Evolutionary conservation across 2,329 filamentous ascomycete genomes (phyloP).

Genomic region (Pseudocercospora eumusae): DNA sequence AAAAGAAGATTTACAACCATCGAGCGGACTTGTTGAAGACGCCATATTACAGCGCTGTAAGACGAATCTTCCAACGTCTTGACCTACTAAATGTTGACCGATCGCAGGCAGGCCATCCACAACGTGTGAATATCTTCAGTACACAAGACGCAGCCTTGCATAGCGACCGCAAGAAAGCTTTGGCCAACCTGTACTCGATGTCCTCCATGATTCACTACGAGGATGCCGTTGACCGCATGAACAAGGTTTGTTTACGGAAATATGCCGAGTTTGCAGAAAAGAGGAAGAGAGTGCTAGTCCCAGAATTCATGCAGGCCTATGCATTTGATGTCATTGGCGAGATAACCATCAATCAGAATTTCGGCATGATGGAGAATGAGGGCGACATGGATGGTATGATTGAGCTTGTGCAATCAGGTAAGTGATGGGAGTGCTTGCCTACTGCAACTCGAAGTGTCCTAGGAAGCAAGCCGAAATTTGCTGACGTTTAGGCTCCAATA

Average conservation of each 20-base stretch:
- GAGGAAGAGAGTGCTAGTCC: conserved; percentile 28
- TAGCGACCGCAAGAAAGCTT: conserved; percentile 39
- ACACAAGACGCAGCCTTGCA: conserved; percentile 44
- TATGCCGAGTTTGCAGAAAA: not conserved
- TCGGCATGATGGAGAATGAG: conserved; percentile 42
- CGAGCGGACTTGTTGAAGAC: conserved; percentile 47
- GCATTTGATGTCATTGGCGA: conserved; percentile 49
- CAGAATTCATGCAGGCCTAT: conserved; percentile 45
- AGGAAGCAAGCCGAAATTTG: not conserved
- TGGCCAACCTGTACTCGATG: conserved; percentile 43
- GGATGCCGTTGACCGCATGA: conserved; percentile 36
- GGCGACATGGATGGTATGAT: conserved; percentile 41
- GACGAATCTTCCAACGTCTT: conserved; percentile 38
- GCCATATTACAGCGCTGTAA: conserved; percentile 41
- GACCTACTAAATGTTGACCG: not conserved
- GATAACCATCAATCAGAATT: conserved; percentile 43
- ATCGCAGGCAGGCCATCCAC: conserved; percentile 30
- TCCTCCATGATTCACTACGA: conserved; percentile 45
- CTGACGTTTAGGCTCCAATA: not conserved
- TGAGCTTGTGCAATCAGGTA: conserved; percentile 23
- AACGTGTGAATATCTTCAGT: conserved; percentile 45
- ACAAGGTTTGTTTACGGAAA: not conserved
- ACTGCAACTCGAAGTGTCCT: too few relatives aligned
- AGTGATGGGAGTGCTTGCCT: not conserved
- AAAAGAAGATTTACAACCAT: conserved; percentile 40